Percentiles rank a stretch among this genome's conserved stretches.
Evolutionary conservation across 257 asterid species (phyloP).

Genomic region (Marsdenia floribunda): DNA sequence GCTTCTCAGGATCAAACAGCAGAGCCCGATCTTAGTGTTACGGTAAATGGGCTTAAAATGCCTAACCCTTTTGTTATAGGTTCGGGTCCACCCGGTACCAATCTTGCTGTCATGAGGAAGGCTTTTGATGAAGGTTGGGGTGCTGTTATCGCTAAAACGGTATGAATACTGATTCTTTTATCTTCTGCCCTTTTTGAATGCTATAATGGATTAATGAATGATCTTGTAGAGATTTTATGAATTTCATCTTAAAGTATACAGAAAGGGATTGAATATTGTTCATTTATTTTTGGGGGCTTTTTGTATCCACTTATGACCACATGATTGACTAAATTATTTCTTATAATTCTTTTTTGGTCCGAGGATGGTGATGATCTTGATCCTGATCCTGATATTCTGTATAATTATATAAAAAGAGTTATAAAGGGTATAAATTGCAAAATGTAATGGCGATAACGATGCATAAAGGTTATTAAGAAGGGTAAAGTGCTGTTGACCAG

Average conservation of each 20-base stretch:
- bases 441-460: background rate
- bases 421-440: background rate
- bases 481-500: background rate
- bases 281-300: background rate
- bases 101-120: constrained; percentile 85
- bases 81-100: constrained; percentile 99
- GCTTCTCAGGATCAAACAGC: constrained; percentile 32
- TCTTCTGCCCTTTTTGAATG: background rate
- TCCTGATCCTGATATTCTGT: background rate
- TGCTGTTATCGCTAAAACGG: constrained; percentile 98
- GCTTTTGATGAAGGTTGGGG: constrained; percentile 99
- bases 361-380: background rate
- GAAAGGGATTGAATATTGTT: too few species aligned
- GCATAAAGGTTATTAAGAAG: background rate
- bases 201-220: background rate
- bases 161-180: constrained; percentile 14
- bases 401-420: background rate
- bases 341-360: background rate
- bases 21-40: constrained; percentile 90
- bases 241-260: too few species aligned
- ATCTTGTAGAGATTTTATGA: too few species aligned
- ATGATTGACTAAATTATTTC: background rate
- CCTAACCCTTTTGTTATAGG: constrained; percentile 95
- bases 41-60: constrained; percentile 88
- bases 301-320: background rate